Evolutionary conservation across 2,329 filamentous ascomycete species (phyloP).

Genomic region (Leptographium lundbergii): DNA sequence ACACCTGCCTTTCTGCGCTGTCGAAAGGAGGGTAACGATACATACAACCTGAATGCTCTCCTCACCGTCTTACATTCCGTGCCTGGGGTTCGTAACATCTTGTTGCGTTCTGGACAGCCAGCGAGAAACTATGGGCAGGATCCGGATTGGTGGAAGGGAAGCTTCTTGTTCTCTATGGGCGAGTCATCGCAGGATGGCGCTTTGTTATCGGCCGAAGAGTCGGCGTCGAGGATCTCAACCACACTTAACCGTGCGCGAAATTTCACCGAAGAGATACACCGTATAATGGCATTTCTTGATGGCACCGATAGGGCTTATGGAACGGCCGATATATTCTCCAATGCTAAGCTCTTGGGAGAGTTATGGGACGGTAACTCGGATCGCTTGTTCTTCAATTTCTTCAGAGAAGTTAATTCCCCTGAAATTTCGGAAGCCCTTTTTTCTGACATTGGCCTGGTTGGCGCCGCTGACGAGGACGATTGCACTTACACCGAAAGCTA

Average conservation of each 20-base stretch:
- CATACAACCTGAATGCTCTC: constrained; percentile 37
- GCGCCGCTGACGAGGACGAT: not conserved
- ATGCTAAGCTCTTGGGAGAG: not conserved
- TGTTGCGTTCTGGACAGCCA: constrained; percentile 31
- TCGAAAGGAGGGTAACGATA: constrained; percentile 16
- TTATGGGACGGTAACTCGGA: constrained; percentile 21
- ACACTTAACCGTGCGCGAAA: constrained; percentile 17
- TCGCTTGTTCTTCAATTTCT: constrained; percentile 30
- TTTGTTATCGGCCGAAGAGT: constrained; percentile 19
- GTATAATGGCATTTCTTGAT: constrained; percentile 51
- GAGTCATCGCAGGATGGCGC: constrained; percentile 19
- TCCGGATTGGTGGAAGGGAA: constrained; percentile 50
- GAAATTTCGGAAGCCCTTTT: not conserved
- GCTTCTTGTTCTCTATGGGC: constrained; percentile 17
- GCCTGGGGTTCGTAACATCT: constrained; percentile 41
- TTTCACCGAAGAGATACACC: constrained; percentile 43
- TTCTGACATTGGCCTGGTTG: not conserved
- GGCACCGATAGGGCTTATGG: constrained; percentile 47
- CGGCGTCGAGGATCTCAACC: constrained; percentile 14
- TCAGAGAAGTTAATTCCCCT: constrained; percentile 15
- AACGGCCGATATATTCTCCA: constrained; percentile 27
- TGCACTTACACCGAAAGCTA: constrained; percentile 2
- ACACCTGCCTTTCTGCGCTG: constrained; percentile 41
- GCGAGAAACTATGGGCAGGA: constrained; percentile 40
- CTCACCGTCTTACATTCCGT: constrained; percentile 49